Percentiles rank a stretch among this genome's conserved stretches.
phyloP scores from a whole-genome alignment of 108 stramenopile species.

The Aureococcus anophagefferens region DNA sequence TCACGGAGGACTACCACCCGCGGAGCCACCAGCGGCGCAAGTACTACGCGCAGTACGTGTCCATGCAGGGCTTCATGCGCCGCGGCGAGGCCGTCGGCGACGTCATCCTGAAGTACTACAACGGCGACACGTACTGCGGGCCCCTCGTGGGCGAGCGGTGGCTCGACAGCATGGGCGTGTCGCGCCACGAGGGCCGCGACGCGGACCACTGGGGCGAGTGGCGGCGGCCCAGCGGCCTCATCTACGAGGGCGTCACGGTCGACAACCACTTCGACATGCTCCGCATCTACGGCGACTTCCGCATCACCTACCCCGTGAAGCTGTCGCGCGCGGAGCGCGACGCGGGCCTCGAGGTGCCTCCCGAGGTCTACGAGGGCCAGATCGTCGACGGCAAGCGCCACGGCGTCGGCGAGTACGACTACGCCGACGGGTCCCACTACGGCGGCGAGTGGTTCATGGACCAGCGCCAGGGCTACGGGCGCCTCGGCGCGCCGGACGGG shows the following conservation, averaged over 20 bases:
- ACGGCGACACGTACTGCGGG: slow-evolving; percentile 24
- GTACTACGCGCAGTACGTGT: slow-evolving; percentile 15
- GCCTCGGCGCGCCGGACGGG: slow-evolving; percentile 1
- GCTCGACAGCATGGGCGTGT: slow-evolving; percentile 13
- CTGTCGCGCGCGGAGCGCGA: not conserved
- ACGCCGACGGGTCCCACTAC: slow-evolving; percentile 23
- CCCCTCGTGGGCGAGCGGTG: slow-evolving; percentile 22
- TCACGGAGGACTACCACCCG: slow-evolving; percentile 14
- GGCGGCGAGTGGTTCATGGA: slow-evolving; percentile 15
- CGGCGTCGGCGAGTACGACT: slow-evolving; percentile 26
- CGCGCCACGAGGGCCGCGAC: not conserved
- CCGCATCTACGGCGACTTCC: slow-evolving; percentile 19
- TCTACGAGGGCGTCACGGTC: slow-evolving; percentile 21
- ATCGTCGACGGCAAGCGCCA: slow-evolving; percentile 25
- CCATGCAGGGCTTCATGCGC: slow-evolving; percentile 11
- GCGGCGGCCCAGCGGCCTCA: not conserved
- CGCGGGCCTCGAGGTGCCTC: no score
- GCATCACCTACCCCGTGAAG: slow-evolving; percentile 6
- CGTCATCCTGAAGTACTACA: slow-evolving; percentile 9
- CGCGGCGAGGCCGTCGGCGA: slow-evolving; percentile 8
- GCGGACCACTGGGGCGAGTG: slow-evolving; percentile 24
- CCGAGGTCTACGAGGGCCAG: slow-evolving; percentile 22
- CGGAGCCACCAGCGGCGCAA: not conserved
- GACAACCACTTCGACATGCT: slow-evolving; percentile 28
- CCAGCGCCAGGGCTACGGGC: slow-evolving; percentile 16